Evolutionary conservation across 179 eudicot genomes (phyloP), one percentile per base, ranked within the genome.

Genomic region (Heliamphora ciliata): DNA sequence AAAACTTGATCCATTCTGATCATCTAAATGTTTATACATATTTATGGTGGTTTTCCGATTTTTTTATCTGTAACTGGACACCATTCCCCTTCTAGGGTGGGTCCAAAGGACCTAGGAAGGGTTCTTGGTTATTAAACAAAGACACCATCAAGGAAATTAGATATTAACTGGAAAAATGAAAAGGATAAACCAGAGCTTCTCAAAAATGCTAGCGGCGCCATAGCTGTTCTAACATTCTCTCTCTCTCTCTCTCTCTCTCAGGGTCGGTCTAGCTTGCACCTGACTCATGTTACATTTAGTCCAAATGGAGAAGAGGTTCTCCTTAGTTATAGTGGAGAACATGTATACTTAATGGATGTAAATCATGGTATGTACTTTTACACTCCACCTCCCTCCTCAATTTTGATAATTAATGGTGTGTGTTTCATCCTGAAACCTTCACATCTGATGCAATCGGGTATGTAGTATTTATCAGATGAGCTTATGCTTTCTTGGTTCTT

Each of bases 231-330:
- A 54, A 81, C 78, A 58, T 60, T 17, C 6, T 56, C 64, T 84
- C 55, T 14, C 82, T 74, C 40, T 74, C 79, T 81, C 82, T 85
- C 2, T 67, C 11, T 44, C 73, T 31, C 40, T 78, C 91, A 96
- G 99, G 94, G 91, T 15, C 90, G 84, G 64, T 87, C 93, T 76
- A 87, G 91, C 90, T 86, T 94, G 90, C 96, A 94, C 85, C 91
- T 94, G 52, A 96, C 98, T 81, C 99, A 96, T 82, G 97, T 94
- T 46, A 81, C 99, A 47, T 96, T 96, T 82, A 94, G 99, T 89
- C 98, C 97, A 15, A 85, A 93, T 82, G 94, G 96, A 40, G 96
- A 92, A 82, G 99, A 96, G 85, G 89, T 91, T 83, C 97, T 96
- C 66, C 90, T 91, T 61, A 96, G 90, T 82, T 96, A 96, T 74